Evolutionary conservation across 2,329 filamentous ascomycete genomes (phyloP).

Genomic region (Diaporthe citrichinensis): DNA sequence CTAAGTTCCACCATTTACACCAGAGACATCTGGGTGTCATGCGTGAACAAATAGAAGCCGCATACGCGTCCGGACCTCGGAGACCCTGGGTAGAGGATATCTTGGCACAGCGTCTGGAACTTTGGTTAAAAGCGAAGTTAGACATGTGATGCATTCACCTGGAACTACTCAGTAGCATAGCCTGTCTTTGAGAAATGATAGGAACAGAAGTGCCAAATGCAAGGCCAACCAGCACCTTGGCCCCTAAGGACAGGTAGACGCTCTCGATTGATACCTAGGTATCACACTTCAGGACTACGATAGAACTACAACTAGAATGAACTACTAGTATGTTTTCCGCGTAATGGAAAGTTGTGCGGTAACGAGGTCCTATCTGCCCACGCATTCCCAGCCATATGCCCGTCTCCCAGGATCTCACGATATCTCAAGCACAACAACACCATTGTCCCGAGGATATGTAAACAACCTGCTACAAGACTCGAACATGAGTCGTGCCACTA

Average conservation of each 20-base stretch:
- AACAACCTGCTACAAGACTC: too few species aligned
- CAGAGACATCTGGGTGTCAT: background rate
- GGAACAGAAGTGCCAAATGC: background rate
- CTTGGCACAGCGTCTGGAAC: too few species aligned
- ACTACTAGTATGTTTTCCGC: too few species aligned
- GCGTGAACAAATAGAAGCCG: background rate
- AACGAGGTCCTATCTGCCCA: background rate
- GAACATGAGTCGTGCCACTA: background rate
- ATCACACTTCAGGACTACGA: background rate
- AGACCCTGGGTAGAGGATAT: background rate
- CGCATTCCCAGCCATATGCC: background rate
- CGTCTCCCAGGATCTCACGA: background rate
- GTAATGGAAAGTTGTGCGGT: background rate
- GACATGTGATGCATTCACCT: background rate
- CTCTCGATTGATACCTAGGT: background rate
- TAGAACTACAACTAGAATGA: too few species aligned
- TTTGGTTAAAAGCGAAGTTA: background rate
- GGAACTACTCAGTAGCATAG: background rate
- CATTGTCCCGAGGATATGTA: background rate
- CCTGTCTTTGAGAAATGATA: background rate
- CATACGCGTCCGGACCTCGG: background rate
- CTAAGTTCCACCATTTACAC: background rate
- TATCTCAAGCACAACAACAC: background rate
- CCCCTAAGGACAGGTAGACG: background rate
- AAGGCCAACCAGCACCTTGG: background rate